Evolutionary conservation across 1,284 basidiomycete species (phyloP).

Genomic region (Ustilago vetiveriae): DNA sequence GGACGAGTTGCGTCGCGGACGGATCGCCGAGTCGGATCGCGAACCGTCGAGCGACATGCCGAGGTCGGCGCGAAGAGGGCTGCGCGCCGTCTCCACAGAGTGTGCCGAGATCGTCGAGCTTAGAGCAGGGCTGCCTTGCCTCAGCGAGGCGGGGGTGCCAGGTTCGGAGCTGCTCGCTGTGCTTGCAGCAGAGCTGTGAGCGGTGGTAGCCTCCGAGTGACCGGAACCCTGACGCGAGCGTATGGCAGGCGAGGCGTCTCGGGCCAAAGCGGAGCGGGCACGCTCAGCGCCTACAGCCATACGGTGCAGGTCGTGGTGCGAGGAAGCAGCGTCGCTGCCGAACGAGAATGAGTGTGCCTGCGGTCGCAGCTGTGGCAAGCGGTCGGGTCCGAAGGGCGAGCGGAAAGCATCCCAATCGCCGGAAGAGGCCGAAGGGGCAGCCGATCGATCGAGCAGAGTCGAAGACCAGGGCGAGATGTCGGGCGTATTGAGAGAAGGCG

Average conservation of each 20-base stretch:
- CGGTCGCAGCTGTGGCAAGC: slow-evolving; percentile 29
- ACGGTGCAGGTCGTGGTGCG: slow-evolving; percentile 36
- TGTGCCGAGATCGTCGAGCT: slow-evolving; percentile 35
- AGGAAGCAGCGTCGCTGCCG: slow-evolving; percentile 30
- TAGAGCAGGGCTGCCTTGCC: slow-evolving; percentile 21
- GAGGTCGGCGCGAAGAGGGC: slow-evolving; percentile 19
- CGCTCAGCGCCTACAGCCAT: slow-evolving; percentile 49
- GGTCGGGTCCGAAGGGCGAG: slow-evolving; percentile 45
- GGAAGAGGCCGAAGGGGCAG: slow-evolving; percentile 4
- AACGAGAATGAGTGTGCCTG: slow-evolving; percentile 39
- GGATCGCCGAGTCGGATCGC: slow-evolving; percentile 35
- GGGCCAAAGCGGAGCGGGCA: slow-evolving; percentile 14
- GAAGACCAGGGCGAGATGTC: slow-evolving; percentile 43
- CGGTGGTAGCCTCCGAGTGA: slow-evolving; percentile 20
- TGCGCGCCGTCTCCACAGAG: slow-evolving; percentile 25
- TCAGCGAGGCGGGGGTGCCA: slow-evolving; percentile 52
- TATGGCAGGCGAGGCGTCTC: slow-evolving; percentile 15
- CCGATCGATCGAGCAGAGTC: slow-evolving; percentile 25
- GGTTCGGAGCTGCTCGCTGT: slow-evolving; percentile 57
- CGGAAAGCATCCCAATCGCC: slow-evolving; percentile 49
- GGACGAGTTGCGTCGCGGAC: slow-evolving; percentile 27
- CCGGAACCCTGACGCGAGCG: slow-evolving; percentile 35
- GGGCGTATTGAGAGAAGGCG: slow-evolving; percentile 41
- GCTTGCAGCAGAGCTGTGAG: slow-evolving; percentile 49
- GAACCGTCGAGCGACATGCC: slow-evolving; percentile 36